These are phyloP conservation scores for Citrus trifoliata DNA, from an alignment of 345 rosid species.

Conservation along the genomic window DNA sequence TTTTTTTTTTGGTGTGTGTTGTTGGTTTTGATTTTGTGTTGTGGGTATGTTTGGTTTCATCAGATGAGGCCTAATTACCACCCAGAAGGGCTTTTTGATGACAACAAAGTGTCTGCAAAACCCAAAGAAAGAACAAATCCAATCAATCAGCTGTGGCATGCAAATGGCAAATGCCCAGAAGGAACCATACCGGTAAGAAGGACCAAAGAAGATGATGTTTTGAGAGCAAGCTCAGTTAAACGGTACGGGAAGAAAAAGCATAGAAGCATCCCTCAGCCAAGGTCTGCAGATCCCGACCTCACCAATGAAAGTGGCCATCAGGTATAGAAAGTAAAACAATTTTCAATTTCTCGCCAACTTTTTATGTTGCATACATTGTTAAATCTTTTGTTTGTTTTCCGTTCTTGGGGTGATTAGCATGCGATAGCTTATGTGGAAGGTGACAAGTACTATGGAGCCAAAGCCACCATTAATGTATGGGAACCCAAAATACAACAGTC, in stretches of 20 bases:
- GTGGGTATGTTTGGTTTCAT: conserved; percentile 8
- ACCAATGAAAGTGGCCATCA: conserved; percentile 87
- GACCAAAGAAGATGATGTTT: conserved; percentile 78
- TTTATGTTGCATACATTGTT: conserved; percentile 12
- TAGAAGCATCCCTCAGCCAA: conserved; percentile 75
- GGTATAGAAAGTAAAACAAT: conserved; percentile 31
- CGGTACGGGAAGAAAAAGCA: conserved; percentile 91
- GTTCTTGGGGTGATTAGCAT: conserved; percentile 53
- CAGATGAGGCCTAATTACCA: conserved; percentile 87
- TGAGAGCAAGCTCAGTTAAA: conserved; percentile 92
- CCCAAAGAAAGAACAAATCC: conserved; percentile 51
- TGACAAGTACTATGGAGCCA: conserved; percentile 85
- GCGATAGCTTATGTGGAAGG: conserved; percentile 97
- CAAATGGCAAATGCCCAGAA: conserved; percentile 65
- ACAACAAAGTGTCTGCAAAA: conserved; percentile 51
- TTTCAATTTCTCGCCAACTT: neutral
- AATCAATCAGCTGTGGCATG: conserved; percentile 80
- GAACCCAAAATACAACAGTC: conserved; percentile 91
- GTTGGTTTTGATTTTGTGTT: neutral
- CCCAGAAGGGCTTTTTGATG: conserved; percentile 84
- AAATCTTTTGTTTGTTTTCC: conserved; percentile 13
- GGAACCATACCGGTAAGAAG: conserved; percentile 88
- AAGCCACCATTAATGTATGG: conserved; percentile 97
- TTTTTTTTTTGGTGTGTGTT: neutral
- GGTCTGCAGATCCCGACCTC: conserved; percentile 88